Evolutionary conservation across 305 asterid species (phyloP), one percentile per base, ranked within the genome.

Genomic region (Solanum hybrid): DNA sequence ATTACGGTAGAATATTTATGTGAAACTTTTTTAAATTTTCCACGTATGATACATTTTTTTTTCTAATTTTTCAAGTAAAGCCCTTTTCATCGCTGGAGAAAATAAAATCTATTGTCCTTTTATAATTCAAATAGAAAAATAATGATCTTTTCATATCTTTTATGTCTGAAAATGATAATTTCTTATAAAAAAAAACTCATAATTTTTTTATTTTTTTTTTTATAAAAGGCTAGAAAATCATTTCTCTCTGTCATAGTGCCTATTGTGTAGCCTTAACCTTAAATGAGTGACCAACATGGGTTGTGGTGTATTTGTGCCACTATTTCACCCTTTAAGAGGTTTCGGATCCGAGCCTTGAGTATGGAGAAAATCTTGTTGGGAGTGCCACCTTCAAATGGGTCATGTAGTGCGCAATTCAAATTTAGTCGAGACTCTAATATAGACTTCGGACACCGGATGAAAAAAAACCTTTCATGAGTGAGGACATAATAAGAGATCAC

Each of bases 351-450:
- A 56, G 2, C 2, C 66, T 0, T 15, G 4, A 1, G 0, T 51
- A 51, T 5, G 1, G n/a, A 51, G 4, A 51, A 51, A 15, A 51
- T 51, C 7, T 0, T 15, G 0, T 15, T 51, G n/a, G 1, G 8
- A 51, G 4, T 56, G 66, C 1, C 66, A 17, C n/a, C n/a, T 4
- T 4, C 1, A 17, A 56, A 56, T 56, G 24, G 10, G 0, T 6
- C 24, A 2, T 17, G 24, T 1, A 15, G 4, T 17, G 4, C 10
- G 0, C 24, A 1, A 56, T 56, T 17, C 2, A 0, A 56, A 56
- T 17, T 56, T 56, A 17, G 4, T 56, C 10, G 2, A 0, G 24
- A 2, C 2, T 56, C 2, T 0, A 15, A 6, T 17, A 0, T 15
- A 3, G 2, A 51, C n/a, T 6, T 17, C 4, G 0, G 2, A 56